A percentile compares a stretch with the other conserved stretches of the same genome.
Conservation (phyloP, 768 basidiomycete genomes). For the Hypholoma sublateritium region DNA sequence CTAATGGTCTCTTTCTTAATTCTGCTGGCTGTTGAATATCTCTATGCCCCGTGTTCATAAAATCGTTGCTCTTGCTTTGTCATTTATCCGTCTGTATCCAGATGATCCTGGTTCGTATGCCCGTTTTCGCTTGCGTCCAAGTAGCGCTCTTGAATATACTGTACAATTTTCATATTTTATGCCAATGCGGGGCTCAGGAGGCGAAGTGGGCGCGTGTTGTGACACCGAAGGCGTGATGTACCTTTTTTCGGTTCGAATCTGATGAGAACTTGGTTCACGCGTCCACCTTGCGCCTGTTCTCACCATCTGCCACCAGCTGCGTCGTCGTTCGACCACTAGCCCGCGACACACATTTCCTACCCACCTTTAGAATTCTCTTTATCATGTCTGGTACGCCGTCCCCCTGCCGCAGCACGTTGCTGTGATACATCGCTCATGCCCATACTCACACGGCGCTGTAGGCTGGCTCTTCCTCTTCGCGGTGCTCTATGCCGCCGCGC, state of each 20-base stretch:
- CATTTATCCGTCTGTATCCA: background rate
- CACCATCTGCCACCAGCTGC: slow-evolving; percentile 3
- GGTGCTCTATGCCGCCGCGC: slow-evolving; percentile 88
- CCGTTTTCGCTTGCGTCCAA: background rate
- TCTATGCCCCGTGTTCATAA: background rate
- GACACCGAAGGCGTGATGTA: slow-evolving; percentile 13
- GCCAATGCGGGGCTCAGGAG: background rate
- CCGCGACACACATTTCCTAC: background rate
- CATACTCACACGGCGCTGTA: slow-evolving; percentile 26
- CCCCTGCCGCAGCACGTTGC: background rate
- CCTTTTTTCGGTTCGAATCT: slow-evolving; percentile 12
- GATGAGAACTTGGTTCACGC: slow-evolving; percentile 21
- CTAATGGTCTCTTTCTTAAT: slow-evolving; percentile 7
- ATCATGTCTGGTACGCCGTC: slow-evolving; percentile 18
- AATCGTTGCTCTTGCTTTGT: slow-evolving; percentile 4
- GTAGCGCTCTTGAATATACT: background rate
- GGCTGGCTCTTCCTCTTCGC: slow-evolving; percentile 97
- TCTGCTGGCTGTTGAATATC: slow-evolving; percentile 1
- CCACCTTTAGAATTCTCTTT: background rate
- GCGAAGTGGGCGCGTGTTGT: background rate
- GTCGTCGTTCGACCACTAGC: slow-evolving; percentile 2
- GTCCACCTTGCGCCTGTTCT: slow-evolving; percentile 18
- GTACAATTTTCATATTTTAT: background rate
- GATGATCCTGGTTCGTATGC: background rate
- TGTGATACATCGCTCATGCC: slow-evolving; percentile 5